Evolutionary conservation across 192 early-diverging fungal species (phyloP).

Genomic region (Linnemannia schmuckeri): DNA sequence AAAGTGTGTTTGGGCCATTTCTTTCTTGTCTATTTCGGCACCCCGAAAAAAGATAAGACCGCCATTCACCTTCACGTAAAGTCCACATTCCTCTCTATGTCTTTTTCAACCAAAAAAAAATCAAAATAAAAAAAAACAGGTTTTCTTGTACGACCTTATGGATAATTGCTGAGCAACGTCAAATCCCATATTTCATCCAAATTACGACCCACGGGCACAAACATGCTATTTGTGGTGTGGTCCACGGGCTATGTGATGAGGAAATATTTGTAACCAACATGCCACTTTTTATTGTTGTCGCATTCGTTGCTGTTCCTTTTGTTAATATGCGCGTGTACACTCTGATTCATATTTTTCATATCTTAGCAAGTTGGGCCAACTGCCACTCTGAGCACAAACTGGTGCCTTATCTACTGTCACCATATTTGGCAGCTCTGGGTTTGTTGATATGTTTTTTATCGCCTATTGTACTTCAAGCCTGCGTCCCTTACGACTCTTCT

Average conservation of each 20-base stretch:
- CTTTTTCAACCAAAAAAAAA: neutral
- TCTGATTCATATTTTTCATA: no score
- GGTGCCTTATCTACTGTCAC: no score
- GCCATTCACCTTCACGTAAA: no score
- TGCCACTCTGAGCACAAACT: no score
- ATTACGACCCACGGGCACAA: neutral
- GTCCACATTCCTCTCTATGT: no score
- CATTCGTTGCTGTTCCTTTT: no score
- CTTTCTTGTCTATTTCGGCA: neutral
- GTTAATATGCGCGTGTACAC: no score
- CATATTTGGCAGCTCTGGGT: neutral
- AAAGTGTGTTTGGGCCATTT: neutral
- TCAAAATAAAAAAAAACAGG: neutral
- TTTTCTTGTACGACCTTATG: neutral
- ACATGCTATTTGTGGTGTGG: no score
- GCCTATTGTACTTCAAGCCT: neutral
- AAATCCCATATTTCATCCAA: neutral
- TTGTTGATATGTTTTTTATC: neutral
- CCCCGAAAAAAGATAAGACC: neutral
- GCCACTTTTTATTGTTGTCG: no score
- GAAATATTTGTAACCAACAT: no score
- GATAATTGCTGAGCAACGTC: constrained; percentile 4
- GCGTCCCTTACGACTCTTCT: neutral
- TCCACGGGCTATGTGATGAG: neutral
- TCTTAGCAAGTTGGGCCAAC: no score